Evolutionary conservation across 371 early-diverging fungal genomes (phyloP).

Genomic region (Apophysomyces variabilis): DNA sequence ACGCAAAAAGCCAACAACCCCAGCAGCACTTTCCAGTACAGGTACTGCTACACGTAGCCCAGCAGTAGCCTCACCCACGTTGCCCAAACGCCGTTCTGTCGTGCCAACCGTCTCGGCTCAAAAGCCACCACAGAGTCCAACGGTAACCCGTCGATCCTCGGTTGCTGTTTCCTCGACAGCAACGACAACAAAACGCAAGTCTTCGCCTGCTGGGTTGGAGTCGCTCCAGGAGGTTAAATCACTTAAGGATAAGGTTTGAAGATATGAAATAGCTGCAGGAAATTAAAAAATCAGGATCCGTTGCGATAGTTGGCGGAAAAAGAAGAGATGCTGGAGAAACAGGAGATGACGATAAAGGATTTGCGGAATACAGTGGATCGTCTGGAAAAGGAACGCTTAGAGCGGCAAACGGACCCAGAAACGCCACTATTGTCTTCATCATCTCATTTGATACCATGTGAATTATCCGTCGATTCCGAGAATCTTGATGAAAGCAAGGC

Average conservation of each 20-base stretch:
- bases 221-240: conserved; percentile 25
- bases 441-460: conserved; percentile 26
- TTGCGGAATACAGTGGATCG: conserved; percentile 24
- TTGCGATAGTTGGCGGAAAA: conserved; percentile 24
- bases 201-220: conserved; percentile 27
- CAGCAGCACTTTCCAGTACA: conserved; percentile 26
- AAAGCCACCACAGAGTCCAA: conserved; percentile 22
- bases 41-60: conserved; percentile 19
- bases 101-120: conserved; percentile 28
- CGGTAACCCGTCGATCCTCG: conserved; percentile 25
- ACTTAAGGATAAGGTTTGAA: conserved; percentile 33
- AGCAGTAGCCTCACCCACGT: conserved; percentile 11
- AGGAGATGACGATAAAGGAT: conserved; percentile 31
- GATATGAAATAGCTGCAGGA: neutral
- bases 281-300: neutral
- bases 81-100: conserved; percentile 33
- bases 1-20: conserved; percentile 17
- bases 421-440: conserved; percentile 27
- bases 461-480: conserved; percentile 21
- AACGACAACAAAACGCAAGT: conserved; percentile 19
- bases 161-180: conserved; percentile 22
- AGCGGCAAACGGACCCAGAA: conserved; percentile 12
- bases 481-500: conserved; percentile 12
- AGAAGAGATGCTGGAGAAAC: conserved; percentile 25
- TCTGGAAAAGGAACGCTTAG: conserved; percentile 11